Conservation (phyloP, 1,284 basidiomycete genomes). For the Boletus sp. region DNA sequence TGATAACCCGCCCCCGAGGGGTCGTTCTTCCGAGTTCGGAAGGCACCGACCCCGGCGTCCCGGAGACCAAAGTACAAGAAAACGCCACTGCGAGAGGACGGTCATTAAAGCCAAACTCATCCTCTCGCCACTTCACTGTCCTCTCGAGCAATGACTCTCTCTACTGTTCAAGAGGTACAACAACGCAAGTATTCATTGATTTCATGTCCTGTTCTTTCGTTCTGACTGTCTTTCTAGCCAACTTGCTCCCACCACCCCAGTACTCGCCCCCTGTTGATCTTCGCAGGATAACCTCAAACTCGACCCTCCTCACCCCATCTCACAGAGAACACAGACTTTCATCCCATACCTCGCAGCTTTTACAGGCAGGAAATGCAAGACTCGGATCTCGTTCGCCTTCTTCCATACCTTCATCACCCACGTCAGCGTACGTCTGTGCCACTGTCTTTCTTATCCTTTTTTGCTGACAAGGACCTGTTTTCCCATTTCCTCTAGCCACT, state of each 20-base stretch:
- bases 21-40: slow-evolving; percentile 9
- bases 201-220: not conserved
- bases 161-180: slow-evolving; percentile 17
- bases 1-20: slow-evolving; percentile 14
- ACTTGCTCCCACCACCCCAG: slow-evolving; percentile 19
- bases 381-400: slow-evolving; percentile 63
- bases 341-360: slow-evolving; percentile 47
- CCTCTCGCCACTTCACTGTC: not conserved
- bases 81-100: slow-evolving; percentile 22
- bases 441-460: slow-evolving; percentile 17
- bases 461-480: slow-evolving; percentile 13
- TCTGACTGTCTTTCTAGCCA: slow-evolving; percentile 17
- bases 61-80: slow-evolving; percentile 3
- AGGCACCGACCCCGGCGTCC: not conserved
- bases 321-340: slow-evolving; percentile 47
- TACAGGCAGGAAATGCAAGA: slow-evolving; percentile 43
- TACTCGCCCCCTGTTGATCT: slow-evolving; percentile 44
- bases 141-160: slow-evolving; percentile 13
- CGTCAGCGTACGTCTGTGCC: slow-evolving; percentile 58
- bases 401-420: slow-evolving; percentile 76
- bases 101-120: slow-evolving; percentile 9
- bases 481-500: slow-evolving; percentile 52
- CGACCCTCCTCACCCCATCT: slow-evolving; percentile 44
- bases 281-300: slow-evolving; percentile 48
- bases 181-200: slow-evolving; percentile 20